Base-by-base conservation (phyloP, 2,329 filamentous ascomycete genomes). In the Neonectria ditissima region DNA sequence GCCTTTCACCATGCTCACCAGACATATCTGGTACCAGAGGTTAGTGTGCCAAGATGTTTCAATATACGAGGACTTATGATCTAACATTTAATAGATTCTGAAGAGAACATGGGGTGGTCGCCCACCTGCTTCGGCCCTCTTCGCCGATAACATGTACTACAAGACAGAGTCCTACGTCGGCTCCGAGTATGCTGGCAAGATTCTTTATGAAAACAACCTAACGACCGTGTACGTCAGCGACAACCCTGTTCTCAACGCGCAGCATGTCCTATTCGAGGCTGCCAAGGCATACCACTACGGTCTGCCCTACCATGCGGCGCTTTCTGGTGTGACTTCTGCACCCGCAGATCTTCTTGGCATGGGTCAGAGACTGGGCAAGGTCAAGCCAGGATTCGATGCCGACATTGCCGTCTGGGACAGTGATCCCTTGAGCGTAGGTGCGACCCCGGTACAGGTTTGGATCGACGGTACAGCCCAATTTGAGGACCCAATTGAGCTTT, bases 121-220 rank as follows among this genome's bases (percentile, higher is more conserved):
- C 0, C 76, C 84, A 16, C 86, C 84, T n/a, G 85, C 83, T 4
- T 85, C 82, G 16, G 89, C 86, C n/a, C 79, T 91, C 4, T 92
- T 92, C 69, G 89, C 90, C 10, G 89, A 92, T 72, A 91, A 89
- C 73, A 91, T 91, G 87, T 90, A 86, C 75, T 92, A 91, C 82
- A 91, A 92, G 77, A 82, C 85, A 1, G 90, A 92, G 77, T 80
- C 89, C 0, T 91, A 89, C 68, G 80, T 86, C 5, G 89, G 84
- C 0, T 90, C 88, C 11, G 87, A 91, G 73, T 86, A 86, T 63
- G 89, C 89, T 2, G 89, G 89, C 26, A 91, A 90, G 73, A 82
- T 88, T 4, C 81, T 92, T 0, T 88, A 88, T 68, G 89, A 91
- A 22, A 83, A 86, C 59, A 89, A 87, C 26, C 80, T 92, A 32